Conservation (phyloP, 1,284 basidiomycete species). For the Mycosarcoma maydis region DNA sequence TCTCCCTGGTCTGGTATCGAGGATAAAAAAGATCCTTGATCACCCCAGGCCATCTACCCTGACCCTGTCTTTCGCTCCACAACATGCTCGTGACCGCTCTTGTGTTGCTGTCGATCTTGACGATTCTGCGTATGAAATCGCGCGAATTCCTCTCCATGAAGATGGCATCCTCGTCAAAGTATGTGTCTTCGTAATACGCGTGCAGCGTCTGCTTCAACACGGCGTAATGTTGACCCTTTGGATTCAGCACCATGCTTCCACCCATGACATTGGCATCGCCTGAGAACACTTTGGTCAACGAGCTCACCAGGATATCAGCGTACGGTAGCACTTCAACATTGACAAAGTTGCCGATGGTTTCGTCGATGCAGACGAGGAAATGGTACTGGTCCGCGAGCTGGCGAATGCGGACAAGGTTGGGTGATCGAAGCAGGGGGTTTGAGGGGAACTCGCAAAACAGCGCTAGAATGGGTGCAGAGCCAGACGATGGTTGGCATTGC, state of each 20-base stretch:
- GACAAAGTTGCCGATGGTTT: conserved; percentile 94
- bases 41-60: conserved; percentile 57
- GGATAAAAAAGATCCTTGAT: conserved; percentile 91
- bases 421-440: conserved; percentile 87
- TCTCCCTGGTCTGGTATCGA: conserved; percentile 76
- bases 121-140: conserved; percentile 82
- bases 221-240: conserved; percentile 76
- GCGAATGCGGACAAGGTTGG: conserved; percentile 82
- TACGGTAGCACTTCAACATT: conserved; percentile 92
- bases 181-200: conserved; percentile 82
- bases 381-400: conserved; percentile 85
- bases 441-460: conserved; percentile 86
- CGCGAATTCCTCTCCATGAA: conserved; percentile 98
- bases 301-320: conserved; percentile 92
- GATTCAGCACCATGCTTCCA: conserved; percentile 78
- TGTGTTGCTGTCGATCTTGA: conserved; percentile 83
- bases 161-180: conserved; percentile 90
- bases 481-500: conserved; percentile 68
- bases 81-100: conserved; percentile 83
- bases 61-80: conserved; percentile 59
- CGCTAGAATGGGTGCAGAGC: conserved; percentile 67
- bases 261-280: conserved; percentile 98
- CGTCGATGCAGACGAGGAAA: conserved; percentile 90
- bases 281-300: conserved; percentile 93
- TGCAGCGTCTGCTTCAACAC: conserved; percentile 74